Evolutionary conservation across 345 rosid genomes (phyloP), one percentile per base, ranked within the genome.

Genomic region (Conringia planisiliqua): DNA sequence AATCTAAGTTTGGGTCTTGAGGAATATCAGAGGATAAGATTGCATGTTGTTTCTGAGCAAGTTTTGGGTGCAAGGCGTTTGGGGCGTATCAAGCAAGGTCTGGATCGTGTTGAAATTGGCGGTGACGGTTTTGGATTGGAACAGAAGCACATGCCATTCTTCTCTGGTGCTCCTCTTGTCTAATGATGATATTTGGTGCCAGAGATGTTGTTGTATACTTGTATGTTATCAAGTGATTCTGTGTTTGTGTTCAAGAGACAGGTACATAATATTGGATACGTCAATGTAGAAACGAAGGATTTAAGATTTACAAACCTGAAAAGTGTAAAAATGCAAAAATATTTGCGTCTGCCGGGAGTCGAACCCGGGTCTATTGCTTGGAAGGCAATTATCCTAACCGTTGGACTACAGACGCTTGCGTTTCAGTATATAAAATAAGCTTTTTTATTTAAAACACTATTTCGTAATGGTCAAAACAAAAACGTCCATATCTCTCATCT

Each of bases 321-420:
- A 30, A 0, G 42, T 10, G 4, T 7, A 43, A 55, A 50, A 22
- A n/a, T n/a, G n/a, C n/a, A n/a, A 62, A 10, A 17, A 29, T 0
- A 8, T 1, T 0, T 88, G 92, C 86, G 89, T 87, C 68, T 86
- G 88, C 90, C 95, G 89, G 91, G 90, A 89, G 90, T 87, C 94
- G 92, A 87, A 87, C 88, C 93, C 88, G 88, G 90, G 85, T 85
- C 90, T 90, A 86, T 88, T 88, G 85, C 84, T 88, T 87, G 90
- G 93, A 86, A 86, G 96, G 87, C 89, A 85, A 88, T 83, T 86
- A 88, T 90, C 93, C 90, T 90, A 78, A 75, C 83, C 77, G 80
- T 80, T 75, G 79, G 82, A 79, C 79, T 79, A 79, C 82, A 79
- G 66, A 79, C 79, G 76, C 82, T 63, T 62, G 3, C 4, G 14